Conservation (phyloP, 1,139 yeast species). For the Sugiyamaella pinicola region DNA sequence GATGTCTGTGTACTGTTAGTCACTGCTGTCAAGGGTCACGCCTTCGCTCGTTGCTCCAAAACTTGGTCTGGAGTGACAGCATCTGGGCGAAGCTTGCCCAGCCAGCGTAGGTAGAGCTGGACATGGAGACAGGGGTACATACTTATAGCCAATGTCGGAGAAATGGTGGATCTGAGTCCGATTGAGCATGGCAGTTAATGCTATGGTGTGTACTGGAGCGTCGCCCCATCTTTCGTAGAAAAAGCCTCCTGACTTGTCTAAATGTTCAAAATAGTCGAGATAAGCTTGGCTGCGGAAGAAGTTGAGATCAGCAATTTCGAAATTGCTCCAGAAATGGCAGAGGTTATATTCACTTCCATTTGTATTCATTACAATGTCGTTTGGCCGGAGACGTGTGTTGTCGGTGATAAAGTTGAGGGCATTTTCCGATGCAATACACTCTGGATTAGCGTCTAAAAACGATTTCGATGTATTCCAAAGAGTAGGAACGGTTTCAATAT, state of each 20-base stretch:
- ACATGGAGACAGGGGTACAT: conserved; percentile 7
- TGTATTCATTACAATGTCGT: conserved; percentile 45
- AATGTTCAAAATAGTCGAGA: conserved; percentile 63
- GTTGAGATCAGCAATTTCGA: conserved; percentile 80
- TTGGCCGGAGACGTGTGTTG: conserved; percentile 42
- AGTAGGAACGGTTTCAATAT: conserved; percentile 81
- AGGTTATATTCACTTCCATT: conserved; percentile 65
- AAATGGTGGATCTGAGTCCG: conserved; percentile 77
- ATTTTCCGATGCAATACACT: conserved; percentile 66
- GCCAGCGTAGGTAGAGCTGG: too few species aligned
- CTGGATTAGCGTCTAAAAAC: conserved; percentile 62
- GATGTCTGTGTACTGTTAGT: conserved; percentile 49
- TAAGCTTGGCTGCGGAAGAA: conserved; percentile 78
- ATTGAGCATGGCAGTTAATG: conserved; percentile 65
- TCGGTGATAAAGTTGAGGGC: conserved; percentile 72
- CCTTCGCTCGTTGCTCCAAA: too few species aligned
- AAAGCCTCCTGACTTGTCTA: conserved; percentile 79
- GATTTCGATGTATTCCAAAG: conserved; percentile 75
- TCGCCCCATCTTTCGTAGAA: conserved; percentile 95
- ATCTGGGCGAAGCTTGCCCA: too few species aligned
- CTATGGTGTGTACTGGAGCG: conserved; percentile 94
- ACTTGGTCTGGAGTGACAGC: too few species aligned
- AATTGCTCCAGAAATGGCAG: conserved; percentile 96
- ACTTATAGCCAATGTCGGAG: conserved; percentile 81
- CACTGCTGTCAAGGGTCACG: background rate